Evolutionary conservation across 768 basidiomycete genomes (phyloP), one percentile per base, ranked within the genome.

Genomic region (Phylloporus sp.): DNA sequence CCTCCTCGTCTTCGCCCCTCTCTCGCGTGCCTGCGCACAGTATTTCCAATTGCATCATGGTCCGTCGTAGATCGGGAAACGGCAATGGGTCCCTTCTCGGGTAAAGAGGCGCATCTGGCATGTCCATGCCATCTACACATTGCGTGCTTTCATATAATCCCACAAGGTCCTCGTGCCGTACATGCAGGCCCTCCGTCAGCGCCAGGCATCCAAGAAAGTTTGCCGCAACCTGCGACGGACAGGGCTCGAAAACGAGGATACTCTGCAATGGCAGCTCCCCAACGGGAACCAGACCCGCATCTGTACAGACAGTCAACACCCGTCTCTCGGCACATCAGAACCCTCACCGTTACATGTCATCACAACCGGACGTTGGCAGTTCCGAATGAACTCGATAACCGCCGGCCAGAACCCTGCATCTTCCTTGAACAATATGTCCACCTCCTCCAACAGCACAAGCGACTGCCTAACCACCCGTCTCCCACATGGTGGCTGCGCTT

Each of bases 391-490:
- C 50, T 81, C 78, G 9, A 87, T 75, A 24, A 97, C 80, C 2
- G 87, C 80, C 15, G 85, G 77, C 91, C 91, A 95, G 68, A 94
- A 98, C 57, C 83, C 86, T 28, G 68, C 65, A 71, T 95, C 97
- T 44, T 93, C 90, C 54, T 82, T 84, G 72, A 85, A 99, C 42
- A 98, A 73, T 36, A 98, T 81, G 68, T 99, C 97, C 7, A 92
- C 95, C 65, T 99, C 97, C 68, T 99, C 97, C 13, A 99, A 70
- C 34, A 99, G 75, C 54, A 98, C 88, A 46, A 95, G 66, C 0
- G 92, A 95, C 72, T 99, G 95, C 49, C 82, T 77, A 52, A 89
- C 72, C 23, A 61, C 58, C 55, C 63, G 61, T 42, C 58, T 50
- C 42, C 49, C 35, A 23, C 45, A 55, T 47, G 23, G 47, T 43